Base-by-base conservation (phyloP, 2,329 filamentous ascomycete genomes). In the Paecilomyces variotii region DNA sequence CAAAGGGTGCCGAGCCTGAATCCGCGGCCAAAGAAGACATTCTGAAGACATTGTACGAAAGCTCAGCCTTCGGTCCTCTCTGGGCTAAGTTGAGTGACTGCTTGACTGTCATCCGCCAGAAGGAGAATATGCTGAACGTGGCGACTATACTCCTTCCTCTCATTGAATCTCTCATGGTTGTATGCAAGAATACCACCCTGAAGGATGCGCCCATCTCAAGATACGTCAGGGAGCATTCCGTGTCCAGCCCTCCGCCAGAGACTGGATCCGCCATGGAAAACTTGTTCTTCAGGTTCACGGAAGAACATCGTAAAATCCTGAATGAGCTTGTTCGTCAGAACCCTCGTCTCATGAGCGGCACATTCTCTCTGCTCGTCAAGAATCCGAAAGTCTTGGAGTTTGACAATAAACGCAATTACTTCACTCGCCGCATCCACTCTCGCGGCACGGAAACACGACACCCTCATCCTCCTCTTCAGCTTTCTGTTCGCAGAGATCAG, bases 391-490 rank as follows among this genome's bases (percentile, higher is more conserved):
- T 99, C 2, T 81, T 99, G 11, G 94, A 99, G 71, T 99, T 99
- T 69, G 94, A 99, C 78, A 99, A 99, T 79, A 99, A 99, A 80
- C 91, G 94, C 68, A 97, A 96, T 77, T 99, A 95, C 82, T 99
- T 99, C 81, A 97, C 87, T 72, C 89, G 94, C 61, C 92, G 91
- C 68, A 87, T 99, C 10, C 94, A 99, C 74, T 84, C 84, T 53
- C 85, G 89, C 55, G 83, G 83, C 56, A 84, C 84, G 57, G 87
- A 90, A 67, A 83, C 82, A 60, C 87, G 91, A 51, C 85, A 89
- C 56, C 82, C 87, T 6, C 85, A 90, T 65, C 85, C 85, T 53
- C 88, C 91, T 51, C 80, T 99, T 56, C 91, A 96, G 73, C 84
- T 99, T 53, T 88, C 87, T 60, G 90, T 99, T 60, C 90, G 95